A percentile compares a stretch with the other conserved stretches of the same genome.
Conservation (phyloP, 2,329 filamentous ascomycete species). For the Incumbomyces lentus region DNA sequence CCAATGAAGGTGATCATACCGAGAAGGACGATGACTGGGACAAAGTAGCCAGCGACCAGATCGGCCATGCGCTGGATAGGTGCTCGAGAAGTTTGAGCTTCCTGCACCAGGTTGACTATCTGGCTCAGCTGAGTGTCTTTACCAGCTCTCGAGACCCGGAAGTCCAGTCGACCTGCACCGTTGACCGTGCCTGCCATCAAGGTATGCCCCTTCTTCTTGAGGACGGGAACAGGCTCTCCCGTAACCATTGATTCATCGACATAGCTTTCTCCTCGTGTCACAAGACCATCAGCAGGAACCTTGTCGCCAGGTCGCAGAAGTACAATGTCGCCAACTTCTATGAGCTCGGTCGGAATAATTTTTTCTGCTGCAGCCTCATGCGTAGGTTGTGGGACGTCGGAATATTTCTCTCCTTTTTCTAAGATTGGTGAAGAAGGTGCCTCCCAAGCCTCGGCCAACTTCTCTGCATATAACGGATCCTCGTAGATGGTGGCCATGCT, state of each 20-base stretch:
- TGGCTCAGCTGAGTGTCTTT: slow-evolving; percentile 95
- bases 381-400: slow-evolving; percentile 41
- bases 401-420: slow-evolving; percentile 35
- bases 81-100: slow-evolving; percentile 86
- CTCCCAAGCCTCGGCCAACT: slow-evolving; percentile 72
- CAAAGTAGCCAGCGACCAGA: slow-evolving; percentile 83
- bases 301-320: slow-evolving; percentile 91
- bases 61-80: slow-evolving; percentile 93
- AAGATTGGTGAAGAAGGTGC: slow-evolving; percentile 25
- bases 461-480: slow-evolving; percentile 87
- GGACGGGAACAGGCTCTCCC: slow-evolving; percentile 88
- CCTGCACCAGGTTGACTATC: slow-evolving; percentile 96
- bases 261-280: slow-evolving; percentile 84
- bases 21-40: slow-evolving; percentile 76
- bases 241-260: slow-evolving; percentile 98
- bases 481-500: slow-evolving; percentile 96
- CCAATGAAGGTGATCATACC: slow-evolving; percentile 74
- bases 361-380: slow-evolving; percentile 59
- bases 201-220: slow-evolving; percentile 68
- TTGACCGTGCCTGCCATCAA: slow-evolving; percentile 95
- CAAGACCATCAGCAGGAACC: slow-evolving; percentile 80
- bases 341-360: slow-evolving; percentile 82
- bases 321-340: slow-evolving; percentile 88
- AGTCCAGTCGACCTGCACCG: slow-evolving; percentile 80
- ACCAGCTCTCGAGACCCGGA: slow-evolving; percentile 82